phyloP scores from a whole-genome alignment of 805 yeast species.

The Cyberlindnera mrakii region DNA sequence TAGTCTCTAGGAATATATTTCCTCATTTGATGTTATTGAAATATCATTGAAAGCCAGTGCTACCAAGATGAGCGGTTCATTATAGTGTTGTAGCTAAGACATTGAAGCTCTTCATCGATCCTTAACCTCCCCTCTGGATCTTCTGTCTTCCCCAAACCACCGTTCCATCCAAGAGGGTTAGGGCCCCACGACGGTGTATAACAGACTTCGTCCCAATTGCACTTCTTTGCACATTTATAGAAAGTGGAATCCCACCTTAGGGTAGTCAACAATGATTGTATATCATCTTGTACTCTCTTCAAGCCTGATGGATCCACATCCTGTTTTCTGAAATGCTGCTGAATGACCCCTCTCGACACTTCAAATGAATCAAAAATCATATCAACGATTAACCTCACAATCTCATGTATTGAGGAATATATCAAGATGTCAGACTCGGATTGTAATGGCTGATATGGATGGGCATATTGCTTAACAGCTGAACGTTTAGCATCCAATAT shows the following conservation, averaged over 20 bases:
- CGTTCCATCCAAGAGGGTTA: conserved; percentile 40
- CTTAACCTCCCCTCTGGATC: conserved; percentile 22
- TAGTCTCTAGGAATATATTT: no score
- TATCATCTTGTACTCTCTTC: neutral
- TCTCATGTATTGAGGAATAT: conserved; percentile 40
- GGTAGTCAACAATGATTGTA: conserved; percentile 18
- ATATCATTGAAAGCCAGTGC: neutral
- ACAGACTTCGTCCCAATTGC: conserved; percentile 45
- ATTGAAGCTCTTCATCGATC: conserved; percentile 15
- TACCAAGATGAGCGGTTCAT: neutral
- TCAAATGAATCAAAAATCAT: conserved; percentile 31
- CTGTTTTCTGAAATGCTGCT: conserved; percentile 13
- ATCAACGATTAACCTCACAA: conserved; percentile 33
- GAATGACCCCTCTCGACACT: conserved; percentile 24
- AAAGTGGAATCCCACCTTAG: conserved; percentile 37
- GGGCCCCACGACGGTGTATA: conserved; percentile 61
- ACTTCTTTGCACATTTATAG: conserved; percentile 35
- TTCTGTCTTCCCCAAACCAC: conserved; percentile 18
- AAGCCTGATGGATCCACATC: neutral
- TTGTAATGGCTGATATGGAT: conserved; percentile 32
- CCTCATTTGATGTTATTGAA: no score
- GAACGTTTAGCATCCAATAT: conserved; percentile 22
- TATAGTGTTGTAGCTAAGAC: conserved; percentile 14
- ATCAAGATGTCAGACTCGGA: conserved; percentile 40
- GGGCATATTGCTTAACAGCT: conserved; percentile 43